These are phyloP conservation scores for Suillus decipiens DNA, from an alignment of 768 basidiomycete genomes.

Conservation along the genomic window DNA sequence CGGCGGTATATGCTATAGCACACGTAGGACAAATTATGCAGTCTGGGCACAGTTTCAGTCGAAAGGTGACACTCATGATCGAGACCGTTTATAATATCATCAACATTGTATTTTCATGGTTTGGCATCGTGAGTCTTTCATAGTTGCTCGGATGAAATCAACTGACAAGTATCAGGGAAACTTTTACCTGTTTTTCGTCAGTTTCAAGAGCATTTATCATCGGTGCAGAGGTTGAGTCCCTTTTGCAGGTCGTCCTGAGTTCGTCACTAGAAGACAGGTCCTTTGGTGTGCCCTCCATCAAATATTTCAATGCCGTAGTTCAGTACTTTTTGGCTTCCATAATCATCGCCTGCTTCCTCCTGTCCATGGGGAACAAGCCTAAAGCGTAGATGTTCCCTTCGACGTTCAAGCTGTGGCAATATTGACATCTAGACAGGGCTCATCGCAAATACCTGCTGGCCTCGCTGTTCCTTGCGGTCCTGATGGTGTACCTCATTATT, in stretches of 20 bases:
- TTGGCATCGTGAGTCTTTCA: constrained; percentile 67
- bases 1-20: constrained; percentile 89
- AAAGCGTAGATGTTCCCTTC: constrained; percentile 54
- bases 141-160: neutral
- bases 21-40: constrained; percentile 50
- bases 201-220: constrained; percentile 26
- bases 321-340: constrained; percentile 86
- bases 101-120: constrained; percentile 92
- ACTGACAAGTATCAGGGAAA: constrained; percentile 62
- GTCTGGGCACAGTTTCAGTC: constrained; percentile 62
- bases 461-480: constrained; percentile 67
- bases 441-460: constrained; percentile 76
- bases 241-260: constrained; percentile 74
- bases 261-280: constrained; percentile 79
- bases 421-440: constrained; percentile 21
- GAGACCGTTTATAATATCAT: constrained; percentile 88
- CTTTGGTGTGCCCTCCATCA: constrained; percentile 64
- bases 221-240: constrained; percentile 3
- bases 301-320: constrained; percentile 70
- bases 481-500: constrained; percentile 84
- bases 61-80: constrained; percentile 73
- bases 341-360: constrained; percentile 87
- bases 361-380: constrained; percentile 96
- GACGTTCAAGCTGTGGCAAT: neutral
- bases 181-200: constrained; percentile 91